Evolutionary conservation across 2,329 filamentous ascomycete species (phyloP).

Genomic region (Fusarium anguioides): DNA sequence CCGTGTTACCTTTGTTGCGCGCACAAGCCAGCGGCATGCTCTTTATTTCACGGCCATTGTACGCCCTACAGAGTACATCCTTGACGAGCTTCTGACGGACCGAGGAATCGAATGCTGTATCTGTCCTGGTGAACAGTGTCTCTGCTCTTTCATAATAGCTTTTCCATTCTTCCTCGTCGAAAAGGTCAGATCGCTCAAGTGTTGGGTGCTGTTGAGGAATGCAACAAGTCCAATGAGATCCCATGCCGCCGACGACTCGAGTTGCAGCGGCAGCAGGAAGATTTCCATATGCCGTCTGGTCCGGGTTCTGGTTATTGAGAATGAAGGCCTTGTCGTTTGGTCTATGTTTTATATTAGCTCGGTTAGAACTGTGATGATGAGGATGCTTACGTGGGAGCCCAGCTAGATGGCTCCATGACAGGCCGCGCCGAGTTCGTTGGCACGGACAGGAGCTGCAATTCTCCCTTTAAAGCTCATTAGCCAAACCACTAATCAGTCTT

Average conservation of each 20-base stretch:
- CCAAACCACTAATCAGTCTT: no score
- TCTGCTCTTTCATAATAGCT: not conserved
- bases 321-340: not conserved
- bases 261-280: not conserved
- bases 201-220: not conserved
- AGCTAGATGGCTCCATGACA: not conserved
- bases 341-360: not conserved
- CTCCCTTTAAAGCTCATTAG: not conserved
- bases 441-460: not conserved
- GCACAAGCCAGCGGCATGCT: conserved; percentile 1
- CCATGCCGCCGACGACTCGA: conserved; percentile 9
- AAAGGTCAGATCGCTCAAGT: not conserved
- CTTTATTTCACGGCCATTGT: not conserved
- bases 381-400: not conserved
- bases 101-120: not conserved
- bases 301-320: not conserved
- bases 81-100: conserved; percentile 3
- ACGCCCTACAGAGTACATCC: not conserved
- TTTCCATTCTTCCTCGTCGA: not conserved
- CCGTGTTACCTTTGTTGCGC: not conserved
- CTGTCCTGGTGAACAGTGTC: not conserved
- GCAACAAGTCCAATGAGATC: conserved; percentile 11
- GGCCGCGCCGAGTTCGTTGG: not conserved
- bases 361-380: rapidly evolving
- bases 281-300: not conserved